phyloP scores from a whole-genome alignment of 2,329 filamentous ascomycete species.

The Uncinocarpus reesii region DNA sequence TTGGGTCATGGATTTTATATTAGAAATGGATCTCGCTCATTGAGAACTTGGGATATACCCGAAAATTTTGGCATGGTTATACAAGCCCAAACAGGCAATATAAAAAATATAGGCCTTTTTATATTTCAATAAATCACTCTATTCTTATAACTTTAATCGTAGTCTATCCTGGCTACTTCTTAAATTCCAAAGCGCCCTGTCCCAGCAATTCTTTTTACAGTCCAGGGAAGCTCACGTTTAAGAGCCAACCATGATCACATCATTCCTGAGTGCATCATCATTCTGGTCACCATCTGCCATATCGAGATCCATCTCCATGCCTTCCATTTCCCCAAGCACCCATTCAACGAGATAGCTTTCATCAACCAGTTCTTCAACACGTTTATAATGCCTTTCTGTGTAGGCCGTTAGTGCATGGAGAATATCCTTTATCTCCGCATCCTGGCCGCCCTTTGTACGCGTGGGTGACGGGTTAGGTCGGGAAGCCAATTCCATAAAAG shows the following conservation, averaged over 20 bases:
- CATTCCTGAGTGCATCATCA: conserved; percentile 24
- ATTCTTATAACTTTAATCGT: no score
- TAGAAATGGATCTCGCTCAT: no score
- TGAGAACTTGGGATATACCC: no score
- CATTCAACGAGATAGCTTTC: conserved; percentile 93
- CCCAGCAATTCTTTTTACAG: no score
- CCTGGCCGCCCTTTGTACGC: conserved; percentile 25
- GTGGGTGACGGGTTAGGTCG: conserved; percentile 12
- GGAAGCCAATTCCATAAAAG: conserved; percentile 58
- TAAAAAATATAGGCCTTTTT: no score
- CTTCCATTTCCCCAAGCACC: conserved; percentile 87
- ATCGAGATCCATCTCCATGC: conserved; percentile 26
- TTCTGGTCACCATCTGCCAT: conserved; percentile 19
- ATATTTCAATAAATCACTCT: no score
- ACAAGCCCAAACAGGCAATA: no score
- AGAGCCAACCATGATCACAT: conserved; percentile 32
- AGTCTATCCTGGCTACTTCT: no score
- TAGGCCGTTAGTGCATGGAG: conserved; percentile 80
- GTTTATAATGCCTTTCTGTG: conserved; percentile 83
- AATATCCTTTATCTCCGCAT: conserved; percentile 62
- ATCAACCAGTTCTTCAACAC: conserved; percentile 80
- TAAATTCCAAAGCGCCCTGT: background rate
- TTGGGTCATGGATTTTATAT: background rate
- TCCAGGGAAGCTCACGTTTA: no score
- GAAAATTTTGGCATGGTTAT: no score